Conservation (phyloP, 495 filamentous ascomycete genomes). For the Tuber indicum region DNA sequence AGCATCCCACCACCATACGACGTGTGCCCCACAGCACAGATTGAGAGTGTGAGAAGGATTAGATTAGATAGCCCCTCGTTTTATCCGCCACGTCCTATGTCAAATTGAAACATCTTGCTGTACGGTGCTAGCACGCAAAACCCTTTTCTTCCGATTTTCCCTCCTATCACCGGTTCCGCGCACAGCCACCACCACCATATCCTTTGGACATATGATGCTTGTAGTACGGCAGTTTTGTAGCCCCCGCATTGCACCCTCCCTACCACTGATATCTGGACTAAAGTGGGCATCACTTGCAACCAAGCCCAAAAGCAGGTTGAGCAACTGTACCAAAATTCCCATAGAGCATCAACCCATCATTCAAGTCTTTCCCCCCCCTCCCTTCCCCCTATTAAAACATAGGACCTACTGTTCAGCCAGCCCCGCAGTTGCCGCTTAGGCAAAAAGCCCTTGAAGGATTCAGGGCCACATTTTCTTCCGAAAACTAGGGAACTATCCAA, state of each 20-base stretch:
- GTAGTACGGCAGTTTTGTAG: neutral
- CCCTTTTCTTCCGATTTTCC: neutral
- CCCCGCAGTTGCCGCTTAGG: neutral
- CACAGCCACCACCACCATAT: neutral
- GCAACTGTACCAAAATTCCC: neutral
- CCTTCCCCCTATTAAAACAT: neutral
- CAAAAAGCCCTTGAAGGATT: neutral
- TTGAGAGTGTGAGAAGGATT: neutral
- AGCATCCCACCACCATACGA: neutral
- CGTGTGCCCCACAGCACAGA: neutral
- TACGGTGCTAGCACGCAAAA: neutral
- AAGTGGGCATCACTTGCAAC: neutral
- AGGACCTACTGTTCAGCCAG: neutral
- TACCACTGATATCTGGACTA: neutral
- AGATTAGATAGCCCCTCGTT: neutral
- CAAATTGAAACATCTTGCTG: neutral
- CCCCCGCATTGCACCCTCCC: neutral
- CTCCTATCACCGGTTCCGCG: neutral
- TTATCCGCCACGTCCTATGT: slow-evolving; percentile 6
- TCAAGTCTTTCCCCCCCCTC: neutral
- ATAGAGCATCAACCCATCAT: neutral
- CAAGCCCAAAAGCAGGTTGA: neutral
- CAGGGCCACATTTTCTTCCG: neutral
- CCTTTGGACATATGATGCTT: neutral
- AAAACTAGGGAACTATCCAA: neutral